Evolutionary conservation across 768 basidiomycete species (phyloP), one percentile per base, ranked within the genome.

Genomic region (Hericium rajendrae): DNA sequence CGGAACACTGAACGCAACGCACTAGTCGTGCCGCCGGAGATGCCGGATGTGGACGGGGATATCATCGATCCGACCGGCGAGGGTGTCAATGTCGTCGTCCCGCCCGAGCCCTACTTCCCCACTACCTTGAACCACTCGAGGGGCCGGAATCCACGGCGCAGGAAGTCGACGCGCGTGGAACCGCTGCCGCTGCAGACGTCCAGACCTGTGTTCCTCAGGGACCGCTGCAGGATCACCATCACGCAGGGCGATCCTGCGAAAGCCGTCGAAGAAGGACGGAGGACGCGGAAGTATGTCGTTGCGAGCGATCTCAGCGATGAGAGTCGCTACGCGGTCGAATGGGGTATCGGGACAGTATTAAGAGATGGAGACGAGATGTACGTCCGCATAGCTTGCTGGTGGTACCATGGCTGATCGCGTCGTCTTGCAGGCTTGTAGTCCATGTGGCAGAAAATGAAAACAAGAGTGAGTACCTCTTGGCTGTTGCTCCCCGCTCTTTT

Each of bases 221-320:
- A 99, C 68, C 76, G 97, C 24, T 97, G 94, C 67, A 93, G 93
- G 3, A 89, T 98, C 60, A 85, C 84, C 0, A 66, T 98, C 56
- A 88, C 80, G 0, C 95, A 99, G 63, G 97, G 94, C 4, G 79
- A 90, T 57, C 91, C 93, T 1, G 80, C 59, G 22, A 55, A 69
- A 0, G 74, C 73, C 0, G 80, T 80, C 57, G 73, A 79, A 48
- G 75, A 75, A 48, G 76, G 82, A 6, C 80, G 81, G 67, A 77
- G 80, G 61, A 76, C 81, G 62, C 78, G 81, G 59, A 73, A 71
- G 59, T 99, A 97, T 70, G 76, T 97, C 11, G 86, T 98, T 20
- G 89, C 94, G 5, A 97, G 93, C 66, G 97, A 99, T 78, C 69
- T 98, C 64, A 92, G 89, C 59, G 91, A 97, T 62, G 95, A 99